phyloP scores from a whole-genome alignment of 495 filamentous ascomycete genomes.

The Friedmanniomyces endolithicus region DNA sequence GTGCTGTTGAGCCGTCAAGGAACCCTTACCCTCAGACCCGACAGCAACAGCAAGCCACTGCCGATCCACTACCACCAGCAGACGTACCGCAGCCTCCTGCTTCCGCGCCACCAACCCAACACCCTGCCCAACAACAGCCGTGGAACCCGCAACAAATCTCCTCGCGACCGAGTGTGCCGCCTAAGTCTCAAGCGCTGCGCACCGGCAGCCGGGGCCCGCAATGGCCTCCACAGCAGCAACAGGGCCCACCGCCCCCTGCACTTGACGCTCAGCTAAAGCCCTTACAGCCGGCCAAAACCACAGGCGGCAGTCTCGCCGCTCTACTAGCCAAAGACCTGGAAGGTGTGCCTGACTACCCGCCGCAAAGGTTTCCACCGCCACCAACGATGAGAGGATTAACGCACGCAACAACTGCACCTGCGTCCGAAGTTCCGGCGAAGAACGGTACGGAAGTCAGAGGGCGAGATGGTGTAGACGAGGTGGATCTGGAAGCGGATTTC shows the following conservation, averaged over 20 bases:
- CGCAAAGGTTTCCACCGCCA: neutral
- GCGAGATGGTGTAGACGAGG: slow-evolving; percentile 24
- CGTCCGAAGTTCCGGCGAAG: neutral
- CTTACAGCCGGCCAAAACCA: slow-evolving; percentile 3
- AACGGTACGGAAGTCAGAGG: neutral
- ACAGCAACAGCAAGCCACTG: neutral
- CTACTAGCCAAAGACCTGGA: slow-evolving; percentile 19
- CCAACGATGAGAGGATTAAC: neutral
- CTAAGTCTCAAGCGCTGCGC: slow-evolving; percentile 49
- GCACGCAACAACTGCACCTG: neutral
- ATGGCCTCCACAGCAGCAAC: slow-evolving; percentile 15
- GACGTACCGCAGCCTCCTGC: slow-evolving; percentile 7
- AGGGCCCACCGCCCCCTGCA: slow-evolving; percentile 4
- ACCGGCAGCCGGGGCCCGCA: slow-evolving; percentile 26
- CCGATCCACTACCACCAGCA: neutral
- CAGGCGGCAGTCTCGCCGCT: slow-evolving; percentile 10
- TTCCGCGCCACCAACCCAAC: slow-evolving; percentile 9
- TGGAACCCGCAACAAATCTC: neutral
- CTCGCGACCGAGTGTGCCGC: slow-evolving; percentile 39
- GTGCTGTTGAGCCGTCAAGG: neutral
- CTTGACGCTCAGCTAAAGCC: neutral
- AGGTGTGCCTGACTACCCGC: slow-evolving; percentile 19
- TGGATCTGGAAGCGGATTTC: slow-evolving; percentile 64
- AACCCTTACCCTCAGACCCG: slow-evolving; percentile 11
- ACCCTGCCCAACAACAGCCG: neutral